phyloP scores from a whole-genome alignment of 352 stramenopile genomes.

The Thalassiosira tumida region DNA sequence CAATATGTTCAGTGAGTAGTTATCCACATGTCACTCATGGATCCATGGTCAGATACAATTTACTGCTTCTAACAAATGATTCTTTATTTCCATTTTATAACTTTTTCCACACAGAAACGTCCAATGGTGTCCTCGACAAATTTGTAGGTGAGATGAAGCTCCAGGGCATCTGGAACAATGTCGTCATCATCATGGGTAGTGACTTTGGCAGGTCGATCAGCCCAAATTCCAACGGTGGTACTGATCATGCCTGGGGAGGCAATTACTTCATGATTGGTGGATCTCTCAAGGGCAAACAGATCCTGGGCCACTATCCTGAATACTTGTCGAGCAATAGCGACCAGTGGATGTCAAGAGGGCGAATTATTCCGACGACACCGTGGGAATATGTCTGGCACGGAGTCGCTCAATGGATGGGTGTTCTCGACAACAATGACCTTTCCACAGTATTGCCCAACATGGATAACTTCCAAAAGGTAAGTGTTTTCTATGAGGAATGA shows the following conservation, averaged over 20 bases:
- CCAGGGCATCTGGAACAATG: constrained; percentile 84
- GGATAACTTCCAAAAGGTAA: constrained; percentile 31
- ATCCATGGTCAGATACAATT: not conserved
- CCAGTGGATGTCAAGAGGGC: not conserved
- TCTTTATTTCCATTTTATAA: constrained; percentile 7
- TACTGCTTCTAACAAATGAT: no score
- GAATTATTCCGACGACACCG: constrained; percentile 66
- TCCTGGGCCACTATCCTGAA: constrained; percentile 81
- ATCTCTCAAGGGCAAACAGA: not conserved
- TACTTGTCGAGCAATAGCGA: constrained; percentile 21
- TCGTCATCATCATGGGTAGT: constrained; percentile 70
- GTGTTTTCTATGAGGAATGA: no score
- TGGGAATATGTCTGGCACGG: constrained; percentile 79
- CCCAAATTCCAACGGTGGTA: constrained; percentile 85
- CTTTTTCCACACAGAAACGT: constrained; percentile 5
- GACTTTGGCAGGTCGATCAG: constrained; percentile 90
- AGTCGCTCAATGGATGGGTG: constrained; percentile 76
- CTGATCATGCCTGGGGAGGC: constrained; percentile 83
- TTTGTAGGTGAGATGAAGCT: constrained; percentile 87
- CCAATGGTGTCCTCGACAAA: constrained; percentile 79
- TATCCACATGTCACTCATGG: no score
- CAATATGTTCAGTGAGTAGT: constrained; percentile 22
- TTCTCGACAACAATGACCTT: constrained; percentile 57
- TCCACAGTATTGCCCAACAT: constrained; percentile 76
- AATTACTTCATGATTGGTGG: constrained; percentile 75